Percentiles rank a stretch among this genome's conserved stretches.
Evolutionary conservation across 2,329 filamentous ascomycete genomes (phyloP).

Genomic region (Pseudogymnoascus sp.): DNA sequence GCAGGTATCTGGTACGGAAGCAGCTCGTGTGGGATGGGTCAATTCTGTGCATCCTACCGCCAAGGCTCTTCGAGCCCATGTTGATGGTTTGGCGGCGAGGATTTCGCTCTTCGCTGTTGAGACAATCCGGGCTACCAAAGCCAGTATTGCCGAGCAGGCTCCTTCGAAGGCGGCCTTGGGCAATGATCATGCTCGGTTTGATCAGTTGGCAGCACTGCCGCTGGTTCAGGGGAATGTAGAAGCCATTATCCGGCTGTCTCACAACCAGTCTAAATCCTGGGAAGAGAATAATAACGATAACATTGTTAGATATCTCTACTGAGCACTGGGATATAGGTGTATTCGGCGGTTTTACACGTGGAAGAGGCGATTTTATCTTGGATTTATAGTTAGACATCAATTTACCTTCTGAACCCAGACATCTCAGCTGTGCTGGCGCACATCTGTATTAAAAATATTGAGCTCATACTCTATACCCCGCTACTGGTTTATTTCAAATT

Average conservation of each 20-base stretch:
- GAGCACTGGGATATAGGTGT: not conserved
- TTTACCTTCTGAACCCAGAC: not conserved
- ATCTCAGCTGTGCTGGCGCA: too few relatives aligned
- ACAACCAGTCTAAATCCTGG: not conserved
- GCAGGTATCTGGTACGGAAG: slow-evolving; percentile 12
- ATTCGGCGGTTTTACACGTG: not conserved
- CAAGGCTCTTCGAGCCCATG: not conserved
- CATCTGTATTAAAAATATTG: too few relatives aligned
- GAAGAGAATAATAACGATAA: not conserved
- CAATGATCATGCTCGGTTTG: not conserved
- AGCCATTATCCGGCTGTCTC: not conserved
- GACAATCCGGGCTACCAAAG: not conserved
- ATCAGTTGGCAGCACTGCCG: not conserved
- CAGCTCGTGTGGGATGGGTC: slow-evolving; percentile 14
- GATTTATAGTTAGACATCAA: not conserved
- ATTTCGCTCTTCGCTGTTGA: not conserved
- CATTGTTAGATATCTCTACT: not conserved
- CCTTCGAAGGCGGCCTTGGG: not conserved
- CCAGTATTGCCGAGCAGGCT: not conserved
- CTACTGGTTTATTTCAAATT: too few relatives aligned
- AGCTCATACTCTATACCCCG: too few relatives aligned
- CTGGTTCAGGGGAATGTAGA: not conserved
- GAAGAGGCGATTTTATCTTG: not conserved
- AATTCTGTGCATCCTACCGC: slow-evolving; percentile 8
- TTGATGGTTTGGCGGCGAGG: not conserved